Evolutionary conservation across 2,329 filamentous ascomycete species (phyloP).

Genomic region (Macroventuria anomochaeta): DNA sequence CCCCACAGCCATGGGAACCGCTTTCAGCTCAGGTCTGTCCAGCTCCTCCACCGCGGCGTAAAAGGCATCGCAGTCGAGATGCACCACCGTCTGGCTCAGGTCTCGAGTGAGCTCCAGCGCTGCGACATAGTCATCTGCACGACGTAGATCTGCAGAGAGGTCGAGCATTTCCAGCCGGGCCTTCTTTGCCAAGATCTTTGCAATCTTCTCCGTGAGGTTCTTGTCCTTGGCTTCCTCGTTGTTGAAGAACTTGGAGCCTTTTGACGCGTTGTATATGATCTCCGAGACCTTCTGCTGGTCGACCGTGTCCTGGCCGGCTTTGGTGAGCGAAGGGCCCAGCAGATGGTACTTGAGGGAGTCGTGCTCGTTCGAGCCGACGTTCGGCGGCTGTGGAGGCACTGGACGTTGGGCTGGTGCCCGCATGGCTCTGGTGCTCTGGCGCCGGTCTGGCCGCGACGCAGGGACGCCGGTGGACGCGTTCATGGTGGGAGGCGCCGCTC

Average conservation of each 20-base stretch:
- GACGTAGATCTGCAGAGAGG: constrained; percentile 72
- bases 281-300: constrained; percentile 94
- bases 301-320: constrained; percentile 91
- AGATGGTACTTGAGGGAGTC: constrained; percentile 86
- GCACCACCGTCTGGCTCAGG: constrained; percentile 82
- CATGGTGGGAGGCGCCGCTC: constrained; percentile 23
- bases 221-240: constrained; percentile 86
- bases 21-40: constrained; percentile 77
- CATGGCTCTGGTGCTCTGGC: constrained; percentile 13
- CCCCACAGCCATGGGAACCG: constrained; percentile 91
- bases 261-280: constrained; percentile 95
- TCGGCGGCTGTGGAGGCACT: constrained; percentile 19
- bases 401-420: not conserved
- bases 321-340: constrained; percentile 88
- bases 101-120: constrained; percentile 81
- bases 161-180: constrained; percentile 76
- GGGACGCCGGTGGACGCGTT: constrained; percentile 8
- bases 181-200: constrained; percentile 77
- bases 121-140: constrained; percentile 80
- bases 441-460: constrained; percentile 9
- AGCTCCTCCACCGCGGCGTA: constrained; percentile 89
- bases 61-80: constrained; percentile 97
- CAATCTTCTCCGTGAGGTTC: constrained; percentile 83
- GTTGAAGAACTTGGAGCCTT: constrained; percentile 94
- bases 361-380: constrained; percentile 50